A percentile compares a stretch with the other conserved stretches of the same genome.
Evolutionary conservation across 140 eudicot genomes (phyloP).

Genomic region (Flaveria floridana): DNA sequence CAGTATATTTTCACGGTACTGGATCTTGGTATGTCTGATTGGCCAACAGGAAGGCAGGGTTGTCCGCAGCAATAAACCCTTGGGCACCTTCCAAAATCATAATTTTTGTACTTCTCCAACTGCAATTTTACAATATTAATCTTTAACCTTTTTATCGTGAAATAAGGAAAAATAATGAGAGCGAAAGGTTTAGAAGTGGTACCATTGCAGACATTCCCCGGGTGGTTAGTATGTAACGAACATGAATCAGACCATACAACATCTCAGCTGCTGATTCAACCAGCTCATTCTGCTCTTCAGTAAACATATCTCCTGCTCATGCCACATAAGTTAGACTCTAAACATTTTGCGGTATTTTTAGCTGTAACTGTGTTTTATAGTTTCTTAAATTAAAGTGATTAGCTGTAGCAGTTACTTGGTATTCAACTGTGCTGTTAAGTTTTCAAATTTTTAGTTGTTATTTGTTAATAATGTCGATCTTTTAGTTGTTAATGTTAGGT

Average conservation of each 20-base stretch:
- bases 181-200: constrained; percentile 6
- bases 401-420: background rate
- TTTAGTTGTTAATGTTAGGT: background rate
- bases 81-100: constrained; percentile 96
- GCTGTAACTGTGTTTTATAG: background rate
- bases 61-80: constrained; percentile 97
- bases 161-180: background rate
- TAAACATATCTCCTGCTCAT: constrained; percentile 43
- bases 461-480: background rate
- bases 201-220: constrained; percentile 54
- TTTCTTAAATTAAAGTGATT: background rate
- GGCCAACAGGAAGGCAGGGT: constrained; percentile 99
- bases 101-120: constrained; percentile 95
- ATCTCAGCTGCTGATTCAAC: constrained; percentile 54
- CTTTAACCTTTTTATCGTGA: background rate
- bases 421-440: background rate
- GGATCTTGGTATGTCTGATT: constrained; percentile 89
- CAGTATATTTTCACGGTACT: constrained; percentile 94
- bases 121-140: constrained; percentile 20
- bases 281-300: constrained; percentile 50
- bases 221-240: constrained; percentile 51
- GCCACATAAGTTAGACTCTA: constrained; percentile 13
- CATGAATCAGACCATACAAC: constrained; percentile 52
- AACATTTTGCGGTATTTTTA: background rate
- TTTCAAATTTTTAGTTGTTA: background rate